Base-by-base conservation (phyloP, 257 asterid genomes). In the Coffea canephora region DNA sequence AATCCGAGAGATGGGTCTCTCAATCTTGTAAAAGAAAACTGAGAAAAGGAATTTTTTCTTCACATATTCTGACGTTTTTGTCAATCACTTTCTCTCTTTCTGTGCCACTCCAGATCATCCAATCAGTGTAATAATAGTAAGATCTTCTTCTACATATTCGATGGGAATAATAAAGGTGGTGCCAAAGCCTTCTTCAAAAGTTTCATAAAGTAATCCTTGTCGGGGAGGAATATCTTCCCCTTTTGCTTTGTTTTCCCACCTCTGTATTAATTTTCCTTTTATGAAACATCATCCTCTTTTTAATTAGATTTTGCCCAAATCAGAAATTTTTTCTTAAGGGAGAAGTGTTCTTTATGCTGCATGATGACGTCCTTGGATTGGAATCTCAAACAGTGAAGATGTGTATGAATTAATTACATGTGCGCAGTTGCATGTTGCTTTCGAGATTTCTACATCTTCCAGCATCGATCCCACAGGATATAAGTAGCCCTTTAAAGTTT, bases 81-180 rank as follows among this genome's bases (percentile, higher is more conserved):
- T 59, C 46, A 11, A 16, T 69, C 68, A 48, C 52, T 55, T 54
- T 76, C 72, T 71, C 49, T 46, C 72, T 78, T 76, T 73, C 71
- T 73, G 73, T 55, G 80, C 68, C 77, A 78, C 68, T 46, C 31
- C 50, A 68, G 39, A 73, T 46, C 77, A 74, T 57, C 80, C 78
- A 62, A 82, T 82, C 80, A 57, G 39, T 31, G 85, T 36, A 79
- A 83, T 76, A 79, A 66, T 70, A 15, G 75, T 73, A 83, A 79
- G 79, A 70, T 71, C 52, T 70, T 75, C 57, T 19, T 48, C 0
- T 48, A 57, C 36, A 52, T 59, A 36, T 78, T 74, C 27, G 64
- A 70, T 73, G 78, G 54, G 82, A 69, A 64, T 78, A 77, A 65
- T 62, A 77, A 77, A 62, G 75, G 65, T 48, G 50, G 73, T 57